Percentiles rank a stretch among this genome's conserved stretches.
Evolutionary conservation across 2,329 filamentous ascomycete genomes (phyloP).

Genomic region (Clonostachys solani): DNA sequence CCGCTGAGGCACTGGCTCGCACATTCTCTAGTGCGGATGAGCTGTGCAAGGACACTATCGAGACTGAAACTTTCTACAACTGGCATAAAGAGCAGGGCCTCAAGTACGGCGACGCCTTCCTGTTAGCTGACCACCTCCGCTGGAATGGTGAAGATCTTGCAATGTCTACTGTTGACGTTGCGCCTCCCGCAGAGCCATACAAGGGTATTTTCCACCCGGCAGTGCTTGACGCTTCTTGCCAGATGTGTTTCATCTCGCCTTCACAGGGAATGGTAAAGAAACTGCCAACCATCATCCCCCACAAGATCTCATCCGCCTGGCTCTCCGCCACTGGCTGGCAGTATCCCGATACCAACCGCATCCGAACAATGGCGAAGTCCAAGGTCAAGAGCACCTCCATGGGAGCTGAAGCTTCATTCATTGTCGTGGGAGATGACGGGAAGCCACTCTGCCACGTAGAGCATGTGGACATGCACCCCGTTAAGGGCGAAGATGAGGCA

Average conservation of each 20-base stretch:
- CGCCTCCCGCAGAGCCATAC: conserved; percentile 9
- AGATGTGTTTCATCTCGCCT: not conserved
- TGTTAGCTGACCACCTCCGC: not conserved
- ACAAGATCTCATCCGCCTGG: not conserved
- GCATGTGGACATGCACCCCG: conserved; percentile 13
- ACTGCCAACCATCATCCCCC: not conserved
- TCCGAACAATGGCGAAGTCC: conserved; percentile 2
- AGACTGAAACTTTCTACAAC: conserved; percentile 7
- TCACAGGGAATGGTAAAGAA: not conserved
- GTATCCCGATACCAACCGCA: not conserved
- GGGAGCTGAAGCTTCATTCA: not conserved
- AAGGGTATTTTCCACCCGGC: conserved; percentile 23
- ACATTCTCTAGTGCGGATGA: not conserved
- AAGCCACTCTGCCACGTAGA: not conserved
- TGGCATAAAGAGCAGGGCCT: conserved; percentile 6
- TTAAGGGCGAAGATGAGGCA: not conserved
- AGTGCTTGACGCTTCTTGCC: conserved; percentile 17
- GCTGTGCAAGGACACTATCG: not conserved
- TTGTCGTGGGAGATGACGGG: not conserved
- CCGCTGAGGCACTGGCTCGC: not conserved
- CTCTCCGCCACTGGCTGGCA: not conserved
- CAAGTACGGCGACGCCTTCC: conserved; percentile 9
- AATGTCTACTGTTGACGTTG: not conserved
- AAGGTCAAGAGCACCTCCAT: conserved; percentile 1
- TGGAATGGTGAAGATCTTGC: conserved; percentile 3